Percentiles rank a stretch among this genome's conserved stretches.
These are phyloP conservation scores for Hanseniaspora sp. DNA, from an alignment of 1,139 yeast species.

Conservation along the genomic window DNA sequence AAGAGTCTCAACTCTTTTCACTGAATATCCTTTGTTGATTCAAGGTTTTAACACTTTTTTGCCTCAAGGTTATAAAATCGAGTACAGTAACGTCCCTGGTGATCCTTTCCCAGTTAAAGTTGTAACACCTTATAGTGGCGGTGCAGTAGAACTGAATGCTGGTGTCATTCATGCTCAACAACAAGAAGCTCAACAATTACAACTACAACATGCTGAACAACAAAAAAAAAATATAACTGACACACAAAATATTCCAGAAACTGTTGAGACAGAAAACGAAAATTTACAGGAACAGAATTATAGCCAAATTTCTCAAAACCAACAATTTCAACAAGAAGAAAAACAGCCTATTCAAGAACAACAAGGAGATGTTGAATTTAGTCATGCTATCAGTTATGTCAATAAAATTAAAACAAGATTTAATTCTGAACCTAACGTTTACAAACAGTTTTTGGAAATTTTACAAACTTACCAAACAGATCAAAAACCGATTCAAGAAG, in stretches of 20 bases:
- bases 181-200: conserved; percentile 17
- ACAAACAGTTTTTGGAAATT: conserved; percentile 87
- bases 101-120: conserved; percentile 84
- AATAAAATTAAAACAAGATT: conserved; percentile 90
- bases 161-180: conserved; percentile 18
- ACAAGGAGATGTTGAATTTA: conserved; percentile 79
- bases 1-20: conserved; percentile 76
- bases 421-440: conserved; percentile 88
- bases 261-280: conserved; percentile 1
- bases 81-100: conserved; percentile 77
- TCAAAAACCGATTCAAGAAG: conserved; percentile 89
- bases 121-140: conserved; percentile 89
- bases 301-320: conserved; percentile 26
- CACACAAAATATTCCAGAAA: not conserved
- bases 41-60: conserved; percentile 95
- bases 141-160: conserved; percentile 27
- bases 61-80: conserved; percentile 93
- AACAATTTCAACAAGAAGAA: conserved; percentile 16
- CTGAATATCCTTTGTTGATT: conserved; percentile 84
- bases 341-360: not conserved
- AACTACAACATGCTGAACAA: conserved; percentile 17
- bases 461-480: conserved; percentile 93
- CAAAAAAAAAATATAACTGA: conserved; percentile 16
- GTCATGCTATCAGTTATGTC: conserved; percentile 92
- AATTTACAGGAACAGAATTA: conserved; percentile 17